Evolutionary conservation across 768 basidiomycete genomes (phyloP), one percentile per base, ranked within the genome.

Genomic region (Imleria badia): DNA sequence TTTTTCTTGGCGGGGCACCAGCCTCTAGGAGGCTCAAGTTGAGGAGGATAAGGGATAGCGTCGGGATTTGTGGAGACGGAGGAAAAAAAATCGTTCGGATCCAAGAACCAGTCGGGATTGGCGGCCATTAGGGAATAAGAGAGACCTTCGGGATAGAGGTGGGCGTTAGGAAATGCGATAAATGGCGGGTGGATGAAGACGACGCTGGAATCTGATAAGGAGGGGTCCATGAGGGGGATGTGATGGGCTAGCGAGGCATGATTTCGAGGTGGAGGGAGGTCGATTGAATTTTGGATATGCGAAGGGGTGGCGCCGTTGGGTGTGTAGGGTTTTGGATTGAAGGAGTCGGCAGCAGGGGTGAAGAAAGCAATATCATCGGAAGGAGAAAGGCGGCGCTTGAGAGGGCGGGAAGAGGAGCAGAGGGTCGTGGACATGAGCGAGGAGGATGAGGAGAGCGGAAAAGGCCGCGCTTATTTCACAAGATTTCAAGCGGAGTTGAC

Each of bases 1-100:
- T 87, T 89, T 71, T 89, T 90, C 75, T 86, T 90, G n/a, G 89
- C 81, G 26, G 87, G 87, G 64, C 88, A 90, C 90, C 90, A 92
- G 29, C 90, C 90, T 51, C 90, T 77, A 14, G 90, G 90, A 29
- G 90, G 90, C 67, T 92, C 90, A 13, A 92, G 81, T 66, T 82
- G 78, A 36, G 86, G 76, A 13, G 90, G 90, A 67, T 92, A 92
- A 15, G 83, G 72, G 17, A 89, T 79, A n/a, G 82, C 82, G 48
- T 73, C 69, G 6, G 78, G 68, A 65, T 81, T 80, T 39, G 71
- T 68, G 48, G 76, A 78, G 44, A 71, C 67, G 35, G 69, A 66
- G n/a, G 79, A 73, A 26, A 72, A 62, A 60, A 88, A 91, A 68
- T 91, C 89, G 48, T 73, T 67, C 17, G 86, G 66, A 62, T 85